A percentile compares a stretch with the other conserved stretches of the same genome.
Conservation (phyloP, 129 eudicot genomes). For the Heracleum sosnowskyi region DNA sequence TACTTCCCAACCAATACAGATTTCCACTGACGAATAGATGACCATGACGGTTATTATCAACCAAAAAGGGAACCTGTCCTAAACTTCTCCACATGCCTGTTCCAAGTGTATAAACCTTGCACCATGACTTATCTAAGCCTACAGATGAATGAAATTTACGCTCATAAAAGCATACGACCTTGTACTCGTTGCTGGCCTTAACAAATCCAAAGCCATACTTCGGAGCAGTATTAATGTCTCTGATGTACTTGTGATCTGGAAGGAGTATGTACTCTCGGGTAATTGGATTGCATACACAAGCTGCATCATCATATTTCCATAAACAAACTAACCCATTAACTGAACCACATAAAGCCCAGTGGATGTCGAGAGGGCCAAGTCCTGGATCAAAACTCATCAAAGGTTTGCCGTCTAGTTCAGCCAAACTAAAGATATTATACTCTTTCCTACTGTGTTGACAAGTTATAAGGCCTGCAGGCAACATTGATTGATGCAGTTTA, state of each 20-base stretch:
- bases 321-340: too few relatives aligned
- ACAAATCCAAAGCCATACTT: slow-evolving; percentile 13
- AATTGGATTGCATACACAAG: not conserved
- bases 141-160: not conserved
- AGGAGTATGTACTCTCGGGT: not conserved
- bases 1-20: not conserved
- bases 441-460: too few relatives aligned
- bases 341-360: too few relatives aligned
- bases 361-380: too few relatives aligned
- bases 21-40: not conserved
- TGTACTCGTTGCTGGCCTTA: slow-evolving; percentile 6
- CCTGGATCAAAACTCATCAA: too few relatives aligned
- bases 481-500: too few relatives aligned
- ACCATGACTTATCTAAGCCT: slow-evolving; percentile 9
- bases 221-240: not conserved
- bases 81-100: slow-evolving; percentile 34
- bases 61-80: not conserved
- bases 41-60: not conserved
- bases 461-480: too few relatives aligned
- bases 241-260: not conserved
- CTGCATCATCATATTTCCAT: too few relatives aligned
- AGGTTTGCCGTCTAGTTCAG: too few relatives aligned
- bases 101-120: slow-evolving; percentile 41
- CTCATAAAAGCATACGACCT: slow-evolving; percentile 14
- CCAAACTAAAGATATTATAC: too few relatives aligned